Percentiles rank a stretch among this genome's conserved stretches.
phyloP scores from a whole-genome alignment of 345 rosid species.

The Eucalyptus marginata region DNA sequence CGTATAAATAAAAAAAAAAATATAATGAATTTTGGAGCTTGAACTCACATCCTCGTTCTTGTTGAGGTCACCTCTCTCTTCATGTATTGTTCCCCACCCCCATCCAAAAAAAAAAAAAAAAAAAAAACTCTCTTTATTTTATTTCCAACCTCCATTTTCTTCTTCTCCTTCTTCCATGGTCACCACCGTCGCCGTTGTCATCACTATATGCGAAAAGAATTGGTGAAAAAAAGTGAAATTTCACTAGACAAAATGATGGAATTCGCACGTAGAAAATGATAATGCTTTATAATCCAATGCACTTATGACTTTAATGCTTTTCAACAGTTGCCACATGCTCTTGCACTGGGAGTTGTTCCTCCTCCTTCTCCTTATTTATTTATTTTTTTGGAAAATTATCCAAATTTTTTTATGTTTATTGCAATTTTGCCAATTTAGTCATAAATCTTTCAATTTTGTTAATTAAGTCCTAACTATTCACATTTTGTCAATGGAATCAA shows the following conservation, averaged over 20 bases:
- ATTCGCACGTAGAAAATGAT: neutral
- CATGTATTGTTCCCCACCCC: too few species aligned
- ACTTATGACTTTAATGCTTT: too few species aligned
- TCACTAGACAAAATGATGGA: neutral
- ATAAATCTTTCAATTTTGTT: fast-evolving
- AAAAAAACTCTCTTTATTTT: neutral
- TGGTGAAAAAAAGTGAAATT: neutral
- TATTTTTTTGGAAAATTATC: fast-evolving
- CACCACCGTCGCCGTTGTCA: neutral
- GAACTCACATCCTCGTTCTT: too few species aligned
- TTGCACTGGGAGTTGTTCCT: neutral
- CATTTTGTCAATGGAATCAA: too few species aligned
- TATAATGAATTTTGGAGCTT: neutral
- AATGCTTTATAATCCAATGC: neutral
- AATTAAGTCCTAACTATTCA: too few species aligned
- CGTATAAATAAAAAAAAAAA: too few species aligned
- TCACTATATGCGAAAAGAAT: neutral
- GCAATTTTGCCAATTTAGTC: fast-evolving
- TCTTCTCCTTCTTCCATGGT: neutral
- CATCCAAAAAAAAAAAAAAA: too few species aligned
- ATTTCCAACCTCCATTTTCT: neutral
- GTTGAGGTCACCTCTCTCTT: too few species aligned
- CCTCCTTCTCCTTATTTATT: neutral
- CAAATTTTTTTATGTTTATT: neutral
- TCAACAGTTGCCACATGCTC: neutral